Evolutionary conservation across 2,329 filamentous ascomycete species (phyloP), one percentile per base, ranked within the genome.

Genomic region (Nemania sp.): DNA sequence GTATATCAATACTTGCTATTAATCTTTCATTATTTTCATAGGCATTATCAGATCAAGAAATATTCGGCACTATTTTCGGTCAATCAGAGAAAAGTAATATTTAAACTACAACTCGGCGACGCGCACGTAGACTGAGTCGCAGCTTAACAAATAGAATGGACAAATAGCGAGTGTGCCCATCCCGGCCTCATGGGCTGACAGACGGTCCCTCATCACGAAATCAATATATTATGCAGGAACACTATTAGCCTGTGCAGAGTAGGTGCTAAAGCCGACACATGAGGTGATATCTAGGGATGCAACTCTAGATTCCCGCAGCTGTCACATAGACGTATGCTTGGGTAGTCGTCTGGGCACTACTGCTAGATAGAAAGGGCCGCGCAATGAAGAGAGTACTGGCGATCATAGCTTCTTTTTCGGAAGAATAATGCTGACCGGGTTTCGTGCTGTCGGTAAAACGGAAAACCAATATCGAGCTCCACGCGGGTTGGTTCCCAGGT

Each of bases 361-460:
- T 29, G 25, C 7, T 29, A 29, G 25, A 29, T 51, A 20, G n/a
- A 54, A 46, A 48, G 42, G 57, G 34, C 42, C 29, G 54, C 62
- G 40, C 52, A 55, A 43, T 51, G 39, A 57, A 59, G 58, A 17
- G 46, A 29, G 45, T 57, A 43, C 56, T 32, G n/a, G n/a, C 55
- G 65, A 62, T 63, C 61, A 59, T 63, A 61, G 49, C 48, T 65
- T 60, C 60, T 17, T 54, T 54, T 57, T 46, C 54, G 68, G 57
- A 37, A 65, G 40, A 69, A 66, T 63, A 59, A 17, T 55, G 53
- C 51, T 50, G 49, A 39, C 35, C 34, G 62, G 66, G 62, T 54
- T 34, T 21, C 25, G 51, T 56, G 52, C 46, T 63, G 58, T 66
- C 66, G 68, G 66, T 69, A 70, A 68, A 68, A 68, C 63, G 34